Conservation (phyloP, 306 rosid genomes). For the Pterocarpus macrocarpus region DNA sequence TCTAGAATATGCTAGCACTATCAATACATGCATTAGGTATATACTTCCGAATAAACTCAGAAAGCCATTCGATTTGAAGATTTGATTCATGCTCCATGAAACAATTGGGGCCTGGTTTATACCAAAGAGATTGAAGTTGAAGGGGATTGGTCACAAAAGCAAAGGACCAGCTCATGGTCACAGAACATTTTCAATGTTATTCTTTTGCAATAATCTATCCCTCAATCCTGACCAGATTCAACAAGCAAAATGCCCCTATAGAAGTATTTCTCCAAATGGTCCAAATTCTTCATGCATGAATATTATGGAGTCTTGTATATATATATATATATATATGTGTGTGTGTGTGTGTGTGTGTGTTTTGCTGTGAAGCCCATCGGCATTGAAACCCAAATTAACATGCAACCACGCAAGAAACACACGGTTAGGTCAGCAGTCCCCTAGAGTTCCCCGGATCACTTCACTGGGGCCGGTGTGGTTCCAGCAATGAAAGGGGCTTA, state of each 20-base stretch:
- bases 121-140: too few relatives aligned
- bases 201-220: not conserved
- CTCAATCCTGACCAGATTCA: conserved; percentile 29
- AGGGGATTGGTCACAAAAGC: not conserved
- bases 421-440: conserved; percentile 5
- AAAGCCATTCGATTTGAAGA: not conserved
- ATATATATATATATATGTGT: conserved; percentile 1
- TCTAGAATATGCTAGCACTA: not conserved
- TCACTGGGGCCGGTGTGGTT: not conserved
- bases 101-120: not conserved
- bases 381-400: too few relatives aligned
- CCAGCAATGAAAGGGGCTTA: too few relatives aligned
- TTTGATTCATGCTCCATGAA: not conserved
- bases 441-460: conserved; percentile 43
- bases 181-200: not conserved
- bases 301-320: too few relatives aligned
- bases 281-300: conserved; percentile 11
- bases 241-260: not conserved
- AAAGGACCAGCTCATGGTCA: not conserved
- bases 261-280: not conserved
- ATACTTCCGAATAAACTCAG: not conserved
- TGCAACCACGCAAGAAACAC: not conserved
- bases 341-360: too few relatives aligned
- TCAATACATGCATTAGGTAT: not conserved
- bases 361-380: too few relatives aligned